A percentile compares a stretch with the other conserved stretches of the same genome.
Evolutionary conservation across 192 early-diverging fungal genomes (phyloP).

Genomic region (Endogone sp.): DNA sequence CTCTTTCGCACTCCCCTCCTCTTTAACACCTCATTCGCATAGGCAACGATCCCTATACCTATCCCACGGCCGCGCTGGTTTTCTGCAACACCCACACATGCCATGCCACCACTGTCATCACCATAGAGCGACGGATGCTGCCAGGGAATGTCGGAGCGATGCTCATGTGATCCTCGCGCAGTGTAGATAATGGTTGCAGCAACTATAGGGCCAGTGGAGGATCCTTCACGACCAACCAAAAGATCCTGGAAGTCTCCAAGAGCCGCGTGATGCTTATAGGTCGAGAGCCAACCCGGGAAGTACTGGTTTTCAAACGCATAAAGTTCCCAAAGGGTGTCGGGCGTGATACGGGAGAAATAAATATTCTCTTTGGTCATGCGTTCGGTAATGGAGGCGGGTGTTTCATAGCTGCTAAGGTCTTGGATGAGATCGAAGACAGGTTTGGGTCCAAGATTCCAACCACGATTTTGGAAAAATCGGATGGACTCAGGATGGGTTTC

Average conservation of each 20-base stretch:
- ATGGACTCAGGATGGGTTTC: constrained; percentile 11
- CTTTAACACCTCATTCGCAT: constrained; percentile 26
- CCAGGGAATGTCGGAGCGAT: constrained; percentile 27
- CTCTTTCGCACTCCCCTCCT: constrained; percentile 24
- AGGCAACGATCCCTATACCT: constrained; percentile 29
- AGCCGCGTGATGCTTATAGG: constrained; percentile 28
- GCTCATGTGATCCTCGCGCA: constrained; percentile 17
- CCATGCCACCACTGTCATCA: constrained; percentile 27
- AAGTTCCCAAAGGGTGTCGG: constrained; percentile 14
- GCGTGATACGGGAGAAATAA: constrained; percentile 19
- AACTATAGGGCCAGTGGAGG: constrained; percentile 15
- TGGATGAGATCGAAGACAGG: constrained; percentile 21
- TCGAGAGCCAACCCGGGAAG: constrained; percentile 28
- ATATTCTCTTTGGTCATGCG: constrained; percentile 27
- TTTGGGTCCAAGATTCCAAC: constrained; percentile 13
- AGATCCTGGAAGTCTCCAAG: constrained; percentile 31
- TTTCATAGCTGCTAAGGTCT: constrained; percentile 22
- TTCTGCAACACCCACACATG: constrained; percentile 31
- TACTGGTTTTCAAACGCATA: constrained; percentile 24
- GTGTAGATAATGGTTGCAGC: constrained; percentile 18
- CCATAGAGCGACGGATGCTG: constrained; percentile 18
- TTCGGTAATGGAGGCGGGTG: constrained; percentile 9
- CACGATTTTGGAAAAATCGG: constrained; percentile 22
- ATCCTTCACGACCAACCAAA: constrained; percentile 21
- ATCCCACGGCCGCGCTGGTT: constrained; percentile 30